Evolutionary conservation across 2,329 filamentous ascomycete genomes (phyloP).

Genomic region (Hymenoscyphus occultus): DNA sequence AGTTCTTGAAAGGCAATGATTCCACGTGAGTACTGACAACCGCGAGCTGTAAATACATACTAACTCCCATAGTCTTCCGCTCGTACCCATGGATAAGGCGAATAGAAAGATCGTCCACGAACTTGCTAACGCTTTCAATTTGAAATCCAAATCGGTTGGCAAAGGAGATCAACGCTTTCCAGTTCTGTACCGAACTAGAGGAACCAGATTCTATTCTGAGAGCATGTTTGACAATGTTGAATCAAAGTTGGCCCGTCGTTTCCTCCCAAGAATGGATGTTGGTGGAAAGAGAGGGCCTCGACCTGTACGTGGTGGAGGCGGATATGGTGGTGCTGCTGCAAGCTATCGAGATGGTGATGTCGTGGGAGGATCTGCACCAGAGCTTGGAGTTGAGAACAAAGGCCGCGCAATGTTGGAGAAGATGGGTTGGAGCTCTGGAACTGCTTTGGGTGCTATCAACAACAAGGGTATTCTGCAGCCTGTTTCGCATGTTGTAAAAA

Average conservation of each 20-base stretch:
- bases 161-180: conserved; percentile 71
- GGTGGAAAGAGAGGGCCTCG: conserved; percentile 38
- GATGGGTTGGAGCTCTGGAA: conserved; percentile 94
- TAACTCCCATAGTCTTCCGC: conserved; percentile 54
- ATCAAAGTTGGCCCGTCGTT: conserved; percentile 49
- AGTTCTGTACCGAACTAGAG: conserved; percentile 69
- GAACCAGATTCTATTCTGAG: conserved; percentile 61
- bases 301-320: conserved; percentile 35
- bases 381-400: conserved; percentile 77
- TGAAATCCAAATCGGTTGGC: conserved; percentile 83
- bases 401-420: conserved; percentile 88
- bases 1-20: conserved; percentile 63
- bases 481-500: conserved; percentile 83
- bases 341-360: conserved; percentile 80
- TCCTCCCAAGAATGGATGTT: conserved; percentile 53
- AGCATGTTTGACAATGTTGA: conserved; percentile 50
- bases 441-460: conserved; percentile 73
- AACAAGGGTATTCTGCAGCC: conserved; percentile 89
- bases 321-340: conserved; percentile 37
- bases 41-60: conserved; percentile 11
- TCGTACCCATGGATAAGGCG: conserved; percentile 81
- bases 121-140: conserved; percentile 67
- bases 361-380: conserved; percentile 80
- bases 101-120: conserved; percentile 78
- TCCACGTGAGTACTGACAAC: conserved; percentile 52